Evolutionary conservation across 371 early-diverging fungal genomes (phyloP).

Genomic region (Mucor saturninus): DNA sequence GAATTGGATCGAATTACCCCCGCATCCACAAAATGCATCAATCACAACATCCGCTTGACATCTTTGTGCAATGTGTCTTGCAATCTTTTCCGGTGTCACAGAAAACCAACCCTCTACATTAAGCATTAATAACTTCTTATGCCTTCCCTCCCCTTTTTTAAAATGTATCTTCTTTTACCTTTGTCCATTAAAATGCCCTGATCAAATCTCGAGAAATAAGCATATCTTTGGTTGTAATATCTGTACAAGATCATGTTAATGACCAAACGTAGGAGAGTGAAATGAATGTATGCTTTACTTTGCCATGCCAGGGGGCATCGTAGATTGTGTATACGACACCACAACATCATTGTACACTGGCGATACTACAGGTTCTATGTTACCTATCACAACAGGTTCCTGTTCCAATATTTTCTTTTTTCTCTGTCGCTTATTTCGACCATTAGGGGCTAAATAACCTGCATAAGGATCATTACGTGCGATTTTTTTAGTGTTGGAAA

Average conservation of each 20-base stretch:
- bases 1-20: slow-evolving; percentile 97
- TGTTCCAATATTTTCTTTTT: slow-evolving; percentile 2
- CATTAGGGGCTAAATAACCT: slow-evolving; percentile 13
- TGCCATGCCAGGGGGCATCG: slow-evolving; percentile 33
- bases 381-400: not conserved
- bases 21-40: slow-evolving; percentile 95
- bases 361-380: not conserved
- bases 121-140: not conserved
- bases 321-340: slow-evolving; percentile 35
- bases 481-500: not conserved
- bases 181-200: slow-evolving; percentile 85
- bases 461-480: slow-evolving; percentile 16
- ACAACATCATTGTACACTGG: slow-evolving; percentile 29
- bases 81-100: slow-evolving; percentile 93
- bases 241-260: slow-evolving; percentile 40
- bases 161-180: slow-evolving; percentile 42
- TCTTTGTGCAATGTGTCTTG: slow-evolving; percentile 81
- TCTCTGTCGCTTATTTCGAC: slow-evolving; percentile 5
- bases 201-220: slow-evolving; percentile 84
- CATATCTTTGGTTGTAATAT: slow-evolving; percentile 87
- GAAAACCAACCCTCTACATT: slow-evolving; percentile 92
- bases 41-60: slow-evolving; percentile 75
- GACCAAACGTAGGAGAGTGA: not conserved
- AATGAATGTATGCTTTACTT: slow-evolving; percentile 20
- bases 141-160: not conserved